phyloP scores from a whole-genome alignment of 2,329 filamentous ascomycete genomes.

The Alternaria rosae region DNA sequence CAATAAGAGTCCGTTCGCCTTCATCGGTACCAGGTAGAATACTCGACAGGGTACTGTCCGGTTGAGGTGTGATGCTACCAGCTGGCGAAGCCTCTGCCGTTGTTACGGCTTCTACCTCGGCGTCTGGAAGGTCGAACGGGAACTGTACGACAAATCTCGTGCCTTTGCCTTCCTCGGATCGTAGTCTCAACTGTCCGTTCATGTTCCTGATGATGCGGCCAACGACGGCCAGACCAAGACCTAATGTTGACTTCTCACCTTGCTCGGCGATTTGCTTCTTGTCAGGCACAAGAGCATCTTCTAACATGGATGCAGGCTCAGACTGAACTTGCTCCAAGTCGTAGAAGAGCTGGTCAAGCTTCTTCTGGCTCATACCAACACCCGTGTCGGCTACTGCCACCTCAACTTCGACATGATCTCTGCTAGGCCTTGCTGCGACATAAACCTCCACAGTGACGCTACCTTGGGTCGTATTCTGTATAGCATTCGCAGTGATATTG shows the following conservation, averaged over 20 bases:
- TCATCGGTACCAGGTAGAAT: constrained; percentile 19
- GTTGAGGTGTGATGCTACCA: constrained; percentile 32
- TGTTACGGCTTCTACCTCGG: constrained; percentile 18
- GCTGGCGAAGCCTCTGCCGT: constrained; percentile 18
- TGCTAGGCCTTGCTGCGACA: constrained; percentile 53
- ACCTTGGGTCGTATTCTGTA: constrained; percentile 76
- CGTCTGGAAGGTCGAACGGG: constrained; percentile 72
- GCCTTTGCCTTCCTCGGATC: constrained; percentile 82
- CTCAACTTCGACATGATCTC: constrained; percentile 70
- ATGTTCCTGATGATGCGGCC: constrained; percentile 87
- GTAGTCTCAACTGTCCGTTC: constrained; percentile 84
- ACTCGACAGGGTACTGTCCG: constrained; percentile 5
- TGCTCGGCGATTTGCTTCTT: constrained; percentile 40
- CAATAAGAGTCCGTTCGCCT: constrained; percentile 70
- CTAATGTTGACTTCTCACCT: constrained; percentile 63
- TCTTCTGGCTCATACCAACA: constrained; percentile 65
- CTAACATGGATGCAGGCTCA: constrained; percentile 35
- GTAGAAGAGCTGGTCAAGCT: constrained; percentile 66
- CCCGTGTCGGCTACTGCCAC: constrained; percentile 80
- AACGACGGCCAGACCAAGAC: constrained; percentile 87
- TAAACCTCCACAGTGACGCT: constrained; percentile 75
- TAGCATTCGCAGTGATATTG: constrained; percentile 84
- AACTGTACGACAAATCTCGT: constrained; percentile 83
- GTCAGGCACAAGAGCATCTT: constrained; percentile 43
- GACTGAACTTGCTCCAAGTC: constrained; percentile 70